Base-by-base conservation (phyloP, 495 filamentous ascomycete genomes). In the Rostrohypoxylon terebratum region DNA sequence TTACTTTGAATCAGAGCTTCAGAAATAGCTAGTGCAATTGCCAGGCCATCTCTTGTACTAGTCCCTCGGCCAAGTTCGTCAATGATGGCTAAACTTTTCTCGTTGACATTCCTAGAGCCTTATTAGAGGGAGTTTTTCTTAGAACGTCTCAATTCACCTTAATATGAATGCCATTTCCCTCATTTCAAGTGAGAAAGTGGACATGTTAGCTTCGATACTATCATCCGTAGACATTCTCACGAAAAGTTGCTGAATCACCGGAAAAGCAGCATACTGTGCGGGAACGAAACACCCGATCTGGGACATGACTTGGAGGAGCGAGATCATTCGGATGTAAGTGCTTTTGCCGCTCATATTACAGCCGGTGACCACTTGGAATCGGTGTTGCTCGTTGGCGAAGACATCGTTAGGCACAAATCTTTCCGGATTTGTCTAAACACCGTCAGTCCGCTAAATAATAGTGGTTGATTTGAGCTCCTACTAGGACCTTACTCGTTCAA, bases 301-400 rank as follows among this genome's bases (percentile, higher is more conserved):
- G 4, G 93, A 93, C 93, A 99, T 96, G 54, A 99, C 87, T 28
- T 90, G 87, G 78, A 95, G 90, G 9, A 99, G 82, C 16, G 95
- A 93, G 44, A 97, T 83, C 6, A 90, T 91, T 66, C 93, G 90
- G 75, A 98, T 97, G 81, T 96, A 98, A 0, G 95, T 98, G 67
- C 93, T 93, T 77, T 97, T 98, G n/a, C 96, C 96, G 74, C 93
- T 96, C 96, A 98, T 98, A 79, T 99, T 99, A 79, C 93, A 96
- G 44, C 96, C 96, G 5, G 96, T 97, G 75, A 99, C 91, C 67
- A 98, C 92, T 67, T 97, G 93, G 78, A 98, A 94, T 7, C 95
- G 89, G 34, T 86, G 87, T 64, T 92, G 89, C 28, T 90, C 82
- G 18, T 89, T 90, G 36, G 93, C 93, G 74, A 93, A 97, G 47